Percentiles rank a stretch among this genome's conserved stretches.
phyloP scores from a whole-genome alignment of 495 filamentous ascomycete species.

The Annulohypoxylon bovei region DNA sequence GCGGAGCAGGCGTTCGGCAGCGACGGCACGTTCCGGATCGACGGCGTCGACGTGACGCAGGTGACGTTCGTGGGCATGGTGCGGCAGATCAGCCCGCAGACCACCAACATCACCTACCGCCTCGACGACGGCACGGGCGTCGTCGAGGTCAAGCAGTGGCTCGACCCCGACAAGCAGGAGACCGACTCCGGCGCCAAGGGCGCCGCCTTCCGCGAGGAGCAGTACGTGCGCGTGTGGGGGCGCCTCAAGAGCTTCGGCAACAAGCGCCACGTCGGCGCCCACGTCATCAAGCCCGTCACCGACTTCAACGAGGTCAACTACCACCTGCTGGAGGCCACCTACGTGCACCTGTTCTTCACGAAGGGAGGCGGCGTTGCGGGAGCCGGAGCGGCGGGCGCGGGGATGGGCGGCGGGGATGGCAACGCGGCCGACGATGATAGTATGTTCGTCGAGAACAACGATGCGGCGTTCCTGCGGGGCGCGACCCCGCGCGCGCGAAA shows the following conservation, averaged over 20 bases:
- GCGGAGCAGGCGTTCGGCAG: constrained; percentile 77
- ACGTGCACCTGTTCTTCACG: constrained; percentile 86
- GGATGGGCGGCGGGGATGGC: constrained; percentile 48
- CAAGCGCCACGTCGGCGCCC: constrained; percentile 81
- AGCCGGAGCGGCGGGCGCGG: constrained; percentile 25
- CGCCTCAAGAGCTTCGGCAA: constrained; percentile 79
- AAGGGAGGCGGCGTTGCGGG: constrained; percentile 67
- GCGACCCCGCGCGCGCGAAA: constrained; percentile 68
- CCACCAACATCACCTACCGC: constrained; percentile 90
- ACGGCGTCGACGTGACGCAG: constrained; percentile 70
- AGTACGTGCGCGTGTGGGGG: constrained; percentile 85
- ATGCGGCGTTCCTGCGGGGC: constrained; percentile 53
- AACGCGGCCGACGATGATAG: constrained; percentile 54
- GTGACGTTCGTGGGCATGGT: constrained; percentile 91
- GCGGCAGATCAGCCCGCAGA: constrained; percentile 82
- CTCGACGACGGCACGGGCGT: constrained; percentile 94
- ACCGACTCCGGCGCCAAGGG: constrained; percentile 54
- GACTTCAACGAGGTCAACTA: constrained; percentile 92
- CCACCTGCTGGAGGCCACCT: constrained; percentile 88
- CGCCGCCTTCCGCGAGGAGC: constrained; percentile 61
- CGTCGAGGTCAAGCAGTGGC: constrained; percentile 93
- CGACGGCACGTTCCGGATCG: constrained; percentile 76
- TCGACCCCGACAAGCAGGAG: constrained; percentile 69
- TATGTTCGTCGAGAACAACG: constrained; percentile 62
- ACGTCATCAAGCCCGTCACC: constrained; percentile 77